Evolutionary conservation across 2,329 filamentous ascomycete species (phyloP).

Genomic region (Neocatenulostroma microsporum): DNA sequence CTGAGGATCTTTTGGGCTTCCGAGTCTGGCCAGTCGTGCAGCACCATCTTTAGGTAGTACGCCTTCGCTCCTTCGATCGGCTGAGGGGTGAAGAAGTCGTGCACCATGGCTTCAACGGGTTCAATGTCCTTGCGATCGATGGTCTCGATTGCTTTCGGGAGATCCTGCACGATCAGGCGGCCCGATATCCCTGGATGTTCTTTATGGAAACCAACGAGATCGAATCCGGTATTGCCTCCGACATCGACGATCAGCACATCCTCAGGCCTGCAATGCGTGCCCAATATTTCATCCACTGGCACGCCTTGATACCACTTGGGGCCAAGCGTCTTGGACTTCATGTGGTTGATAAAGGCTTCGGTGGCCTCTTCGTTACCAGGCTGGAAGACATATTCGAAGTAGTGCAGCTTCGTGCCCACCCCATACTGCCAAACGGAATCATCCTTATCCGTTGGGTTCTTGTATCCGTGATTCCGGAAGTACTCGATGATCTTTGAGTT

Average conservation of each 20-base stretch:
- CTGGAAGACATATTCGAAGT: no score
- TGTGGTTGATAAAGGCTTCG: no score
- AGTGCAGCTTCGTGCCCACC: no score
- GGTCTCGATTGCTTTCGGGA: conserved; percentile 16
- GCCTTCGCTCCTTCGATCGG: conserved; percentile 18
- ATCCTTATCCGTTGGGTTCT: no score
- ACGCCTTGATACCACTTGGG: no score
- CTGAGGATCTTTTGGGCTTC: conserved; percentile 13
- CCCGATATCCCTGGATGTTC: conserved; percentile 12
- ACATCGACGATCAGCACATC: conserved; percentile 21
- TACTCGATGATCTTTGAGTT: no score
- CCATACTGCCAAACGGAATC: no score
- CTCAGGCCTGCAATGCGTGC: no score
- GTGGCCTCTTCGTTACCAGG: no score
- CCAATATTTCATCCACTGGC: no score
- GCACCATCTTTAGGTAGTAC: conserved; percentile 12
- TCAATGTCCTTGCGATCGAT: conserved; percentile 5
- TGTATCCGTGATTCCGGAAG: no score
- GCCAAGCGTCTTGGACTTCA: no score
- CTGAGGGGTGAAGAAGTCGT: conserved; percentile 30
- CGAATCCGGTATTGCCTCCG: conserved; percentile 19
- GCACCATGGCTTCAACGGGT: conserved; percentile 15
- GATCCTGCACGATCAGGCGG: conserved; percentile 23
- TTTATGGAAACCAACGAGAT: conserved; percentile 15
- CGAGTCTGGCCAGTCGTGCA: conserved; percentile 19